Base-by-base conservation (phyloP, 257 asterid genomes). In the Marsdenia floribunda region DNA sequence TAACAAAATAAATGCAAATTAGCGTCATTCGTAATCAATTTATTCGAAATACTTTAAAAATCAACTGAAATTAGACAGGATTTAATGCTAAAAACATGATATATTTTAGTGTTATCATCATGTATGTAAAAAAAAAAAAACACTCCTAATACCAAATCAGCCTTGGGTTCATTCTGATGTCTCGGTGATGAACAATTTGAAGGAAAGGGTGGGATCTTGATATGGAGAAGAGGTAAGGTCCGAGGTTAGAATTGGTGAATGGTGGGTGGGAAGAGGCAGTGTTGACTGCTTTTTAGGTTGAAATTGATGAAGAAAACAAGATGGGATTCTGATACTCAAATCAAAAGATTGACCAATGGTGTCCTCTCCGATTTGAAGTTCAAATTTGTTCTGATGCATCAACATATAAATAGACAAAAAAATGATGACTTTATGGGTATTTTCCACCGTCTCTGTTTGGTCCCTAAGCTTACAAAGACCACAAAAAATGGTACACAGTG, bases 391-490 rank as follows among this genome's bases (percentile, higher is more conserved):
- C 80, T 76, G 79, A 81, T 70, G 80, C 84, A 78, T 84, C 72
- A 69, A 75, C 75, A 74, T 70, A 64, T 46, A 75, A 24, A 33
- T 9, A 24, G 8, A 19, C 33, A 54, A 4, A 19, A 18, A 54
- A 38, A 42, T 29, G 24, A 93, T 84, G 66, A 89, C 74, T 74
- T 91, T 91, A 16, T 89, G 92, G 29, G 89, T 86, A 77, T 79
- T 89, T 19, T 88, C 89, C 44, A 91, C 87, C 5, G 92, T 38
- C 29, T 83, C 86, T 57, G 89, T 88, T 83, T 93, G 66, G 35
- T 83, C 84, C n/a, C 89, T 89, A 8, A 91, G 74, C 59, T 88
- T 75, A 16, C 93, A 96, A n/a, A 89, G 76, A 26, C 87, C 83
- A n/a, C 70, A 85, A 61, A 55, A 82, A 73, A 89, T 75, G 49